Base-by-base conservation (phyloP, 2,329 filamentous ascomycete species). In the Penicillium freii region DNA sequence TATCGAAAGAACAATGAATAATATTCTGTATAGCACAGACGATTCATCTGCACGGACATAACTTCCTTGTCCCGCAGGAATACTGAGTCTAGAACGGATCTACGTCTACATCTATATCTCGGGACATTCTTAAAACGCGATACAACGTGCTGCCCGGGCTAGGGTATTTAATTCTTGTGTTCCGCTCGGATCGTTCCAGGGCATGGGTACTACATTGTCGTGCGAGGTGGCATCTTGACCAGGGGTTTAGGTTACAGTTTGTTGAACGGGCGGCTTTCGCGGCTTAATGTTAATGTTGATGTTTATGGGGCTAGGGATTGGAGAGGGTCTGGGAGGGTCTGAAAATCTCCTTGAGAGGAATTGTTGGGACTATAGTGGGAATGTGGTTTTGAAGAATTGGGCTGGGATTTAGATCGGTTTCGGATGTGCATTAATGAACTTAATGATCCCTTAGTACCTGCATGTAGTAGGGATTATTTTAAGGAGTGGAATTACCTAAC, bases 161-260 rank as follows among this genome's bases (percentile, higher is more conserved):
- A 1, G 63, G 54, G 10, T 39, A 45, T 23, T 23, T 59, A 15
- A 36, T 59, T 2, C 6, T 58, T 7, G 52, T 49, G 1, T 61
- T 54, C 17, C 39, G 46, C 29, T 55, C 57, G 0, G 57, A 64
- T 56, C 60, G 62, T 27, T 51, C 60, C 1, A 54, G 62, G 4
- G 56, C 36, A 7, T 64, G 58, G 58, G 19, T 63, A 8, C 29
- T 60, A 42, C 57, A 64, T 43, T 59, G 58, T 17, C 57, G 60
- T 52, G 58, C 60, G 33, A 51, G 56, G 21, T 61, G 60, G 58
- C 60, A 64, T 43, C 10, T 52, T 13, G 31, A 56, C 19, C 29
- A 60, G 38, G 58, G 54, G 9, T 57, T 57, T 56, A 57, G 42
- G 17, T 19, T 62, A 4, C 50, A 54, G 33, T 56, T 65, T 50